phyloP scores from a whole-genome alignment of 139 green algal genomes.

The Chlamydomonas schloesseri region DNA sequence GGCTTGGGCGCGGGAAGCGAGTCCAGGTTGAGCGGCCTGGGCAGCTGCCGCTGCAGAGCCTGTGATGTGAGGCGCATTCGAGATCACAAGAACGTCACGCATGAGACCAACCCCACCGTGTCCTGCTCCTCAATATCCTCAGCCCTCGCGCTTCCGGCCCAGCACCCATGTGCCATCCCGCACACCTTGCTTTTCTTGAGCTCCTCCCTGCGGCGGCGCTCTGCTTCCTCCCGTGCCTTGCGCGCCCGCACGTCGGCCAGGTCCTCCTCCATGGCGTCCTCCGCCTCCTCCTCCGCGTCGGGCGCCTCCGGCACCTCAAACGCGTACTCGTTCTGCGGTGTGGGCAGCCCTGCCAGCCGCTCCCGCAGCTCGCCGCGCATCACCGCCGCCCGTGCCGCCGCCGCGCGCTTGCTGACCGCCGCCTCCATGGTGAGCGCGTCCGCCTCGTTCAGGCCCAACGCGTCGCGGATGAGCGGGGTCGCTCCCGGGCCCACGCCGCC shows the following conservation, averaged over 20 bases:
- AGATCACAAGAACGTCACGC: too few species aligned
- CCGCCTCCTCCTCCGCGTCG: slow-evolving; percentile 53
- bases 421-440: slow-evolving; percentile 37
- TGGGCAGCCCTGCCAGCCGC: slow-evolving; percentile 82
- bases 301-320: slow-evolving; percentile 79
- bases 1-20: slow-evolving; percentile 52
- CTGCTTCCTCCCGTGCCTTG: slow-evolving; percentile 66
- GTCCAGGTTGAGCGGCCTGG: slow-evolving; percentile 69
- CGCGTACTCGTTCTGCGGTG: slow-evolving; percentile 93
- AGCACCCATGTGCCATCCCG: neutral
- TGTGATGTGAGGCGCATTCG: slow-evolving; percentile 29
- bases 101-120: too few species aligned
- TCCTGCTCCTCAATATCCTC: too few species aligned
- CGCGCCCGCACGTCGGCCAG: slow-evolving; percentile 78
- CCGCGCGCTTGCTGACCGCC: slow-evolving; percentile 35
- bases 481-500: slow-evolving; percentile 19
- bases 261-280: slow-evolving; percentile 81
- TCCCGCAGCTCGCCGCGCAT: slow-evolving; percentile 70
- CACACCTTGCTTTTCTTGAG: slow-evolving; percentile 55
- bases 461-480: slow-evolving; percentile 80
- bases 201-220: slow-evolving; percentile 62
- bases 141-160: too few species aligned
- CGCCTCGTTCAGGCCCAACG: slow-evolving; percentile 89
- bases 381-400: slow-evolving; percentile 27
- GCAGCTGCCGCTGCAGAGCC: slow-evolving; percentile 83